Base-by-base conservation (phyloP, 192 early-diverging fungal species). In the Coemansia sp. region DNA sequence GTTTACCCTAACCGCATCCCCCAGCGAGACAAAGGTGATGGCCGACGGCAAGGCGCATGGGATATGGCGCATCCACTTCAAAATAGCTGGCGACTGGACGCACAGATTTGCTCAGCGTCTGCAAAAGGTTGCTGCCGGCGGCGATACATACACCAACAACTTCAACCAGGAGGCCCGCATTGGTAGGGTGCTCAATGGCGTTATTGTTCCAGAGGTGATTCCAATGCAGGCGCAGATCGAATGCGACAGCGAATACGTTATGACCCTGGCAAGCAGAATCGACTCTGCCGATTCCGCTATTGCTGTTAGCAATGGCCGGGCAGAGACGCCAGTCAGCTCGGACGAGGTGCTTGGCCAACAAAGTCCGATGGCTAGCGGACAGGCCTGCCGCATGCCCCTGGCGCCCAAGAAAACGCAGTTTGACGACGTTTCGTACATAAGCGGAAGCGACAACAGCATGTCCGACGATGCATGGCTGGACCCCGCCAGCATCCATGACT, bases 31-130 rank as follows among this genome's bases (percentile, higher is more conserved):
- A 36, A 88, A 85, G 57, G 76, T 90, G 30, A 70, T 79, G 71
- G 76, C 76, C 6, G 76, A 79, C 55, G 76, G 76, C 53, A 66
- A 65, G 54, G 57, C 71, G 20, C 76, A 67, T 27, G 71, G 67
- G 16, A 73, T 79, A 14, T 79, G 76, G 76, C 86, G 86, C 29
- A 72, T 93, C 14, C 91, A 93, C 77, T 87, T 91, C 53, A 90
- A 89, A 64, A 75, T 90, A 8, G 82, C 85, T 23, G 89, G 89
- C 32, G 85, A 93, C 74, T 93, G 90, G 86, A 93, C 91, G 6
- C 82, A 83, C 68, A 79, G 75, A 55, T 58, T 87, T 18, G 83
- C 86, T 29, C 78, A 89, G 62, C 81, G 85, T 18, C 78, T 92
- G 18, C 67, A 73, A 25, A 79, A 64, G 65, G 76, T 79, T 0